phyloP scores from a whole-genome alignment of 805 yeast genomes.

The Helenozyma baotianmanensis region DNA sequence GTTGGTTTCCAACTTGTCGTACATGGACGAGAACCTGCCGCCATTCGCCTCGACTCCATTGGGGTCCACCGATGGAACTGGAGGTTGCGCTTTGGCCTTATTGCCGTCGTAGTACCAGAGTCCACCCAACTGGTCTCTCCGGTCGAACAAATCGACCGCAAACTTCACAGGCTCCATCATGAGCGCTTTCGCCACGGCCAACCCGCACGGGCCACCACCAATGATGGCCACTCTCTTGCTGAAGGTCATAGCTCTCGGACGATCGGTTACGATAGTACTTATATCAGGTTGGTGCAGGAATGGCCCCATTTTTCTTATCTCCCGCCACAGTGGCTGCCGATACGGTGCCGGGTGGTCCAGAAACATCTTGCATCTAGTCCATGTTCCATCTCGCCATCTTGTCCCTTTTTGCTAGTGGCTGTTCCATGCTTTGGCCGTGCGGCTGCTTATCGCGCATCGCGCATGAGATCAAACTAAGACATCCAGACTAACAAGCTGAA shows the following conservation, averaged over 20 bases:
- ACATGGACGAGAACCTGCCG: constrained; percentile 20
- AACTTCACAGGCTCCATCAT: constrained; percentile 45
- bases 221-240: constrained; percentile 50
- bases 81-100: constrained; percentile 14
- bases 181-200: constrained; percentile 62
- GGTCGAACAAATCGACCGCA: constrained; percentile 55
- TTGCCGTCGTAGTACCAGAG: constrained; percentile 60
- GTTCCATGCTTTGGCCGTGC: too few species aligned
- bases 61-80: constrained; percentile 19
- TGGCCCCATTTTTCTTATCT: too few species aligned
- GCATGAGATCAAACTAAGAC: too few species aligned
- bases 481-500: too few species aligned
- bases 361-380: too few species aligned
- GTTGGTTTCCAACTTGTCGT: constrained; percentile 20
- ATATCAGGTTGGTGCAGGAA: too few species aligned
- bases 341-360: too few species aligned
- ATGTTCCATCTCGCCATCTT: too few species aligned
- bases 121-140: constrained; percentile 64
- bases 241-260: constrained; percentile 2
- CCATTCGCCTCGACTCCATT: constrained; percentile 13
- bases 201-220: constrained; percentile 78
- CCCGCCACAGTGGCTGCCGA: too few species aligned
- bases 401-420: too few species aligned
- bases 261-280: too few species aligned
- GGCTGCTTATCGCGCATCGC: too few species aligned